These are phyloP conservation scores for Hortiboletus flavorubellus DNA, from an alignment of 768 basidiomycete species.

Conservation along the genomic window DNA sequence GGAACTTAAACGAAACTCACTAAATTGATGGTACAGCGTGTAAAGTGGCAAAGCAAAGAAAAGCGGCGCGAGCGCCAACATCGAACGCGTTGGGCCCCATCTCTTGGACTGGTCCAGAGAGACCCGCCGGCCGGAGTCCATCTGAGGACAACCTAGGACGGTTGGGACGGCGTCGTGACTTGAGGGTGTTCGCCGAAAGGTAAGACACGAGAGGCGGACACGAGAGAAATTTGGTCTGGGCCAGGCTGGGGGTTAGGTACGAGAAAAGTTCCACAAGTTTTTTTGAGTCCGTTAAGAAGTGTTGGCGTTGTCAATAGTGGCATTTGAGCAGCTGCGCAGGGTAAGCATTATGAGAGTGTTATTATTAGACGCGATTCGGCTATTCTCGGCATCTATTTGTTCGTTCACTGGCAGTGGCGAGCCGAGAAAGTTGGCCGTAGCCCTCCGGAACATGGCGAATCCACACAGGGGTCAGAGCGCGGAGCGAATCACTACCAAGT, in stretches of 20 bases:
- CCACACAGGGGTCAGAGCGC: too few relatives aligned
- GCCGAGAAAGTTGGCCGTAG: too few relatives aligned
- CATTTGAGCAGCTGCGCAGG: too few relatives aligned
- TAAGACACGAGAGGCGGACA: neutral
- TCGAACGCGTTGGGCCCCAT: slow-evolving; percentile 61
- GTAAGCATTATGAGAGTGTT: too few relatives aligned
- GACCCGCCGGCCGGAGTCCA: neutral
- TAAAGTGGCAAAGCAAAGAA: slow-evolving; percentile 48
- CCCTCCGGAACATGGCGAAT: too few relatives aligned
- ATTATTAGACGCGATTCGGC: too few relatives aligned
- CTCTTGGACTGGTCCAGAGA: neutral
- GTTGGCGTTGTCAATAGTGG: neutral
- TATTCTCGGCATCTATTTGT: too few relatives aligned
- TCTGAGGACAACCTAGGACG: neutral
- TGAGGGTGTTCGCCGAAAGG: neutral
- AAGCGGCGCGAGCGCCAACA: slow-evolving; percentile 52
- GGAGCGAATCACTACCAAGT: too few relatives aligned
- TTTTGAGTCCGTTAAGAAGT: too few relatives aligned
- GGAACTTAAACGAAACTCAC: slow-evolving; percentile 31
- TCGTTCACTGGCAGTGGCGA: too few relatives aligned
- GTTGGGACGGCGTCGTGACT: neutral
- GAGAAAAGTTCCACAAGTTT: too few relatives aligned
- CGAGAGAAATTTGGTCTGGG: neutral
- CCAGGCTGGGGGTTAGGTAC: too few relatives aligned
- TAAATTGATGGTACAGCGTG: slow-evolving; percentile 46